phyloP scores from a whole-genome alignment of 176 grass and related monocot species.

The Carex parvula region DNA sequence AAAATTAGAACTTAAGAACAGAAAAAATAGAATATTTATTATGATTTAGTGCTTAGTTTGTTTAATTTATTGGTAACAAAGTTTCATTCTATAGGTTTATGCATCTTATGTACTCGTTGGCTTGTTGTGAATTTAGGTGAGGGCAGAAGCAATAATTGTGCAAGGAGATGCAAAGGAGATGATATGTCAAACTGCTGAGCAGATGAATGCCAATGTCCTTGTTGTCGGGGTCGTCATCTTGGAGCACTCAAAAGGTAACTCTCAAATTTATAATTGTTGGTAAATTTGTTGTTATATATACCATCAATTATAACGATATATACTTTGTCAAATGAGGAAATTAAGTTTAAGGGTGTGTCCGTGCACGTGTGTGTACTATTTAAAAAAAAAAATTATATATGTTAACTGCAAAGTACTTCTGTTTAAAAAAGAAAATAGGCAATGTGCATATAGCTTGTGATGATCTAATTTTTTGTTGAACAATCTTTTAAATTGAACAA shows the following conservation, averaged over 20 bases:
- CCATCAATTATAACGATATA: background rate
- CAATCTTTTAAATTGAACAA: background rate
- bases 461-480: background rate
- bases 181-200: conserved; percentile 38
- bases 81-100: background rate
- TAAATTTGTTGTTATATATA: background rate
- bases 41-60: background rate
- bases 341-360: background rate
- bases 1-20: background rate
- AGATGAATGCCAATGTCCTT: conserved; percentile 39
- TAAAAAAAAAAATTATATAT: too few relatives aligned
- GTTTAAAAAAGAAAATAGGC: background rate
- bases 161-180: conserved; percentile 36
- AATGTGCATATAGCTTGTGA: background rate
- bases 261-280: background rate
- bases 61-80: background rate
- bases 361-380: too few relatives aligned
- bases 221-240: conserved; percentile 47
- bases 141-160: background rate
- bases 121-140: conserved; percentile 1
- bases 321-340: background rate
- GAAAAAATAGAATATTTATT: background rate
- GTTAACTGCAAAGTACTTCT: background rate
- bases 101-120: background rate
- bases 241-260: conserved; percentile 39